Evolutionary conservation across 2,329 filamentous ascomycete genomes (phyloP).

Genomic region (Fusarium sp.): DNA sequence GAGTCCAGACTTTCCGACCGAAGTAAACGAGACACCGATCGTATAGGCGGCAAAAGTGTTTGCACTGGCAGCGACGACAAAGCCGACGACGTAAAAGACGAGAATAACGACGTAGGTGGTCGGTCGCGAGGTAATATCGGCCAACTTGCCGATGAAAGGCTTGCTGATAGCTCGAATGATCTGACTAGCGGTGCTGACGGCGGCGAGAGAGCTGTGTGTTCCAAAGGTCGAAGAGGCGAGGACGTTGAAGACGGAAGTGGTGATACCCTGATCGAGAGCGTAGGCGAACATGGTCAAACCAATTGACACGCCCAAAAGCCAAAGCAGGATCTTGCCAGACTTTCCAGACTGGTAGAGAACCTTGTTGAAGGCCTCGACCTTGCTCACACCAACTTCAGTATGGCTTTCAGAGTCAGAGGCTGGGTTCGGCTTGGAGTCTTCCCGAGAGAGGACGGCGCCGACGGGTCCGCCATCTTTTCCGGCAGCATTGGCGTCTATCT

Average conservation of each 20-base stretch:
- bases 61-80: slow-evolving; percentile 47
- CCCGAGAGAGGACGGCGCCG: not conserved
- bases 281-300: slow-evolving; percentile 49
- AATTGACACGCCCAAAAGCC: slow-evolving; percentile 49
- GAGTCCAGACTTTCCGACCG: slow-evolving; percentile 51
- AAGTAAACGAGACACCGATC: slow-evolving; percentile 51
- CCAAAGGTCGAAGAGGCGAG: slow-evolving; percentile 48
- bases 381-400: slow-evolving; percentile 43
- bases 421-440: not conserved
- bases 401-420: not conserved
- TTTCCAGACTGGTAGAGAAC: slow-evolving; percentile 51
- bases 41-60: slow-evolving; percentile 45
- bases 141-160: slow-evolving; percentile 52
- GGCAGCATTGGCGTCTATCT: not conserved
- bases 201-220: slow-evolving; percentile 30
- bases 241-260: slow-evolving; percentile 44
- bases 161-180: slow-evolving; percentile 53
- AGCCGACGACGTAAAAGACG: slow-evolving; percentile 51
- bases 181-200: slow-evolving; percentile 43
- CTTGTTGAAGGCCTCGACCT: slow-evolving; percentile 53
- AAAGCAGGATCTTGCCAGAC: slow-evolving; percentile 48
- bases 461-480: not conserved
- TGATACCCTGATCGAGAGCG: slow-evolving; percentile 49
- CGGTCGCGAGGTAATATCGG: slow-evolving; percentile 52
- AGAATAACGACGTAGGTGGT: slow-evolving; percentile 53